Conservation (phyloP, 2,329 filamentous ascomycete genomes). For the Botrytis paeoniae region DNA sequence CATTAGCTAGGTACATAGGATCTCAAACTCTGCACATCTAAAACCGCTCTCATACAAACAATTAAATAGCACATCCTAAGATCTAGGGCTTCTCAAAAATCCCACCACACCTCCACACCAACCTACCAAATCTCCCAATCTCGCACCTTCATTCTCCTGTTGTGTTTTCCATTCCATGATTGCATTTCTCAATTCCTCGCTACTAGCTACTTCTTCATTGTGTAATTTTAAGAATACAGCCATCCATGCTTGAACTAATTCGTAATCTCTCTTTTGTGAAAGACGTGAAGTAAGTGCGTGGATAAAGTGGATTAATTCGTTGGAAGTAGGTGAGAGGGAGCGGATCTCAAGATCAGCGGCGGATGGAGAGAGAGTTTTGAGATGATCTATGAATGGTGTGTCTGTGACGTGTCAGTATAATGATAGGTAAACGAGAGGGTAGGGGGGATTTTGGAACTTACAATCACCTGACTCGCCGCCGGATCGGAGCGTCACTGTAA, state of each 20-base stretch:
- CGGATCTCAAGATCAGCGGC: conserved; percentile 89
- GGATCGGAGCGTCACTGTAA: conserved; percentile 54
- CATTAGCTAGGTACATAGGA: not conserved
- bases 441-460: conserved; percentile 42
- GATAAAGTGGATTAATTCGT: conserved; percentile 76
- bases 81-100: conserved; percentile 62
- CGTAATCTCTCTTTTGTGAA: conserved; percentile 73
- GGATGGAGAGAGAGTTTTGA: conserved; percentile 78
- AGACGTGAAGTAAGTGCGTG: conserved; percentile 72
- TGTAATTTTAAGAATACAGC: conserved; percentile 85
- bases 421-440: not conserved
- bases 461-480: conserved; percentile 58
- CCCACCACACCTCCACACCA: conserved; percentile 84
- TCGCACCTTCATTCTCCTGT: conserved; percentile 67
- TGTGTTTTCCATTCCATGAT: conserved; percentile 68
- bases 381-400: conserved; percentile 67
- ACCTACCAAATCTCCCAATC: conserved; percentile 74
- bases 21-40: not conserved
- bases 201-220: conserved; percentile 51
- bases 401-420: conserved; percentile 43
- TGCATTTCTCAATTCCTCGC: conserved; percentile 51
- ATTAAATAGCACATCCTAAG: not conserved
- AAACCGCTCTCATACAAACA: not conserved
- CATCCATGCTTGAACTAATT: conserved; percentile 97
- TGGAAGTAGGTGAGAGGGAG: conserved; percentile 55